A percentile compares a stretch with the other conserved stretches of the same genome.
These are phyloP conservation scores for Talaromyces proteolyticus DNA, from an alignment of 495 filamentous ascomycete species.

Conservation along the genomic window DNA sequence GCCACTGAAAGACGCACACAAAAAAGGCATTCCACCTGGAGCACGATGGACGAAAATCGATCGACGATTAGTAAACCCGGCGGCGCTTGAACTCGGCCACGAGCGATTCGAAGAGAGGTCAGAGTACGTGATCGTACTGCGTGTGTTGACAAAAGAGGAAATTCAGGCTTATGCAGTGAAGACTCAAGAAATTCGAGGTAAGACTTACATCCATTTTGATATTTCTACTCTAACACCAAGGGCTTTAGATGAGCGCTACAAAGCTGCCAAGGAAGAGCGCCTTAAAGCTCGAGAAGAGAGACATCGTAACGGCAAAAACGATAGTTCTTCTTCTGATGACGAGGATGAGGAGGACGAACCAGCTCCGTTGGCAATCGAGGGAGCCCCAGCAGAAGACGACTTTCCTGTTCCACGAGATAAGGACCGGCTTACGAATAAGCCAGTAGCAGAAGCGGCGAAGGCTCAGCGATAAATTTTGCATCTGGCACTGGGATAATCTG, in stretches of 20 bases:
- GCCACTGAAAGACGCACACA: conserved; percentile 72
- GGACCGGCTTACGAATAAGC: background rate
- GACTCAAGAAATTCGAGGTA: conserved; percentile 74
- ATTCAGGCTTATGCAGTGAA: conserved; percentile 72
- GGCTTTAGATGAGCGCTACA: conserved; percentile 25
- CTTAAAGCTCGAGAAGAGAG: conserved; percentile 25
- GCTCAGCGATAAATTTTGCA: background rate
- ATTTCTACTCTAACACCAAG: conserved; percentile 7
- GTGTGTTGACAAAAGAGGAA: conserved; percentile 74
- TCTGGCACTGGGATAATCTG: too few relatives aligned
- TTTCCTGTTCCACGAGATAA: conserved; percentile 5
- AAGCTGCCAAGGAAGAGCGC: conserved; percentile 27
- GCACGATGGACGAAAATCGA: conserved; percentile 89
- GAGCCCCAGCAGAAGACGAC: conserved; percentile 11
- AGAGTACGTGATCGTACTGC: conserved; percentile 79
- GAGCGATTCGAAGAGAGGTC: conserved; percentile 77
- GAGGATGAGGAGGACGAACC: conserved; percentile 18
- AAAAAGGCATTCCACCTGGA: conserved; percentile 67
- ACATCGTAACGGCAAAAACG: conserved; percentile 25
- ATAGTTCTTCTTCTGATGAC: conserved; percentile 32
- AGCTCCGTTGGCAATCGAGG: conserved; percentile 24
- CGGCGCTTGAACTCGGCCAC: conserved; percentile 66
- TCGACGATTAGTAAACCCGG: conserved; percentile 75
- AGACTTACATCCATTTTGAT: conserved; percentile 7
- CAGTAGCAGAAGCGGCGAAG: background rate